A percentile compares a stretch with the other conserved stretches of the same genome.
phyloP scores from a whole-genome alignment of 192 early-diverging fungal species.

The Hyaloraphidium curvatum region DNA sequence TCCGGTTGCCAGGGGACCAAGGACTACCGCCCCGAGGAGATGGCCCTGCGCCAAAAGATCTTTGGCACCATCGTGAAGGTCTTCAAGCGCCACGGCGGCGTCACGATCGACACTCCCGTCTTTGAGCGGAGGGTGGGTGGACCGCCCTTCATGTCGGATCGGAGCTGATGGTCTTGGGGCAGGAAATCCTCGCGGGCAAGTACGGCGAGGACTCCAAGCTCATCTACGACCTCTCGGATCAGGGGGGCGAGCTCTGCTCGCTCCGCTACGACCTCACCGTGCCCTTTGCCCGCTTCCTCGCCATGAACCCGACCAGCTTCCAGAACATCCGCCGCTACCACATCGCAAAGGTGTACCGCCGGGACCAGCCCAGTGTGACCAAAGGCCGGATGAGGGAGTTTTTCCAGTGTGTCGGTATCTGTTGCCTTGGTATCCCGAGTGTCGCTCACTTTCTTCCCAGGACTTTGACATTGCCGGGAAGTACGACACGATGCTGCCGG shows the following conservation, averaged over 20 bases:
- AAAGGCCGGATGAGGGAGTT: slow-evolving; percentile 99
- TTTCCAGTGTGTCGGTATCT: slow-evolving; percentile 71
- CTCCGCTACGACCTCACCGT: slow-evolving; percentile 92
- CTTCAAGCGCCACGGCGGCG: slow-evolving; percentile 92
- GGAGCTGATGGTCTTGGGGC: too few species aligned
- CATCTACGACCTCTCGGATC: slow-evolving; percentile 93
- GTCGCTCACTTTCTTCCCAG: slow-evolving; percentile 10
- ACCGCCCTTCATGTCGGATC: too few species aligned
- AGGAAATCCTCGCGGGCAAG: slow-evolving; percentile 88
- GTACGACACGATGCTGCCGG: slow-evolving; percentile 94
- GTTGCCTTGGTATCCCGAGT: not conserved
- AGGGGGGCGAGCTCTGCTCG: slow-evolving; percentile 89
- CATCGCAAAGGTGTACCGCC: slow-evolving; percentile 94
- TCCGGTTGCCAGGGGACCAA: slow-evolving; percentile 57
- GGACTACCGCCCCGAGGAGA: slow-evolving; percentile 88
- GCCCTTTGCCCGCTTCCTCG: slow-evolving; percentile 89
- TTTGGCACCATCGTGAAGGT: slow-evolving; percentile 67
- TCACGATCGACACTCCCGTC: slow-evolving; percentile 97
- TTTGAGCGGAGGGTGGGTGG: slow-evolving; percentile 71
- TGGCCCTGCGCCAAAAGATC: slow-evolving; percentile 88
- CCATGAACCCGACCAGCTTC: slow-evolving; percentile 66
- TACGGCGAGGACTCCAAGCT: slow-evolving; percentile 98
- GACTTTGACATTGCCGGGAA: slow-evolving; percentile 94
- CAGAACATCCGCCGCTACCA: slow-evolving; percentile 91
- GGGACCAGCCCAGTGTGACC: slow-evolving; percentile 95